A percentile compares a stretch with the other conserved stretches of the same genome.
These are phyloP conservation scores for Fusarium sp. DNA, from an alignment of 2,329 filamentous ascomycete genomes.

Conservation along the genomic window DNA sequence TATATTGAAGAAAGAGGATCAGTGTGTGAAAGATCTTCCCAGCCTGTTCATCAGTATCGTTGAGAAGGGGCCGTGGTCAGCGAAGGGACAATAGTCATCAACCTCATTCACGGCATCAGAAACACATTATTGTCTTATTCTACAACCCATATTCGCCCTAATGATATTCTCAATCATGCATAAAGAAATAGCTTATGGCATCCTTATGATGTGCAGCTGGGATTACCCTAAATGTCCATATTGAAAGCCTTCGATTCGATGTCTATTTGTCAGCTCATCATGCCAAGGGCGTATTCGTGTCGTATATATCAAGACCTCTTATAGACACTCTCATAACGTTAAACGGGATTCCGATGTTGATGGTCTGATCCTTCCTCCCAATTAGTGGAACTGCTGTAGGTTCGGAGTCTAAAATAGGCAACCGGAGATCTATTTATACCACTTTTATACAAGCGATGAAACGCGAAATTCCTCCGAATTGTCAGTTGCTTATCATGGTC, in stretches of 20 bases:
- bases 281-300: no score
- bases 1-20: neutral
- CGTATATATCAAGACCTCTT: neutral
- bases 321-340: neutral
- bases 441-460: neutral
- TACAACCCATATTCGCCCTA: no score
- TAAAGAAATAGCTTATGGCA: no score
- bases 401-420: conserved; percentile 29
- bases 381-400: conserved; percentile 5
- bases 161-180: no score
- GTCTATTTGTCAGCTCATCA: neutral
- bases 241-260: neutral
- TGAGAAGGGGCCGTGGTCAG: neutral
- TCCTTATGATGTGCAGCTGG: no score
- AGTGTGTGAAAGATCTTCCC: neutral
- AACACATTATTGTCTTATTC: neutral
- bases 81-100: neutral
- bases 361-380: neutral
- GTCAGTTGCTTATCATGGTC: conserved; percentile 5
- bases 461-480: conserved; percentile 1
- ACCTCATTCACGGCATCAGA: neutral
- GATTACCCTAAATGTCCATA: no score
- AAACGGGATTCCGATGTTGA: neutral
- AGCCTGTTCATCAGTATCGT: neutral
- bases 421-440: conserved; percentile 17